Evolutionary conservation across 768 basidiomycete species (phyloP), one percentile per base, ranked within the genome.

Genomic region (Russula emetica): DNA sequence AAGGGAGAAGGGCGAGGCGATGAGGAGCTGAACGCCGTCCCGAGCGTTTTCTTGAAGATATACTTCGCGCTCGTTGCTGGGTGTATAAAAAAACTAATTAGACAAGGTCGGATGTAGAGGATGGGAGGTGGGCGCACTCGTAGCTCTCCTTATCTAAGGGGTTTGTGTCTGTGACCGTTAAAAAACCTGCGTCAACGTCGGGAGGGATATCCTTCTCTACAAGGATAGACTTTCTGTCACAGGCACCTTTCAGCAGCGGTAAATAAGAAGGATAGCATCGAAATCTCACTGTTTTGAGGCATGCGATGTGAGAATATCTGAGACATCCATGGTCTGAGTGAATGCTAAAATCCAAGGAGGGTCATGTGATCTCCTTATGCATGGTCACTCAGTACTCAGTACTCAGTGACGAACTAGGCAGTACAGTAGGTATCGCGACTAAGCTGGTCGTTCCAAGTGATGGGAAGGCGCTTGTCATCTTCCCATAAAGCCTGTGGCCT

Each of bases 111-210:
- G 0, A 30, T 26, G 10, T 1, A 65, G 24, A 26, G 16, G 55
- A 49, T 13, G 49, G 38, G 8, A 49, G 45, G 9, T 16, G 14
- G 6, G 75, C 85, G 69, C 66, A 94, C 94, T 80, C 76, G 81
- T 98, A 97, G 69, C 79, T 83, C 61, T 92, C 90, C 54, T 83
- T 81, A 74, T 98, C 94, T 67, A 94, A 85, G 14, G 90, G 85
- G 73, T 93, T 95, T 24, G 82, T 81, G 77, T 99, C 96, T 53
- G 92, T 92, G 1, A 91, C 92, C 5, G 89, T 83, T 22, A 99
- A 79, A 47, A 89, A 81, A 5, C 91, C 95, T 5, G 87, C 71
- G 76, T 99, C 97, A 63, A 93, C 78, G 49, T 87, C 85, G 66
- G 92, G 82, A 8, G 89, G 85, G 10, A 83, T 85, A 58, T 92